Percentiles rank a stretch among this genome's conserved stretches.
These are phyloP conservation scores for Urtica urens DNA, from an alignment of 306 rosid genomes.

Conservation along the genomic window DNA sequence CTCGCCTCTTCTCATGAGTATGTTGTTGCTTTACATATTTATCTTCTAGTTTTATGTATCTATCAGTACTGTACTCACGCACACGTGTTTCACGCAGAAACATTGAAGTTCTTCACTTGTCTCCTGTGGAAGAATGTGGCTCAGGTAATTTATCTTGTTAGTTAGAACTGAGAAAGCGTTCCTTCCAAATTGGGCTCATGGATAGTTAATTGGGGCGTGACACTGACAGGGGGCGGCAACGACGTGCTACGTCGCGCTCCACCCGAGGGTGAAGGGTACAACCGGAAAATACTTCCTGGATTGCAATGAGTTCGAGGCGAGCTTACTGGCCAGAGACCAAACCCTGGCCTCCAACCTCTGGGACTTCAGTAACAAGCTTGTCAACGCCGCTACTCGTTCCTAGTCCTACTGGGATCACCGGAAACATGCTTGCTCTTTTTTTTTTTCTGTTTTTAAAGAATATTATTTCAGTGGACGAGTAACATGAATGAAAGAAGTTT, in stretches of 20 bases:
- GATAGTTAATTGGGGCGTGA: no score
- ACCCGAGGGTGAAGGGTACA: slow-evolving; percentile 62
- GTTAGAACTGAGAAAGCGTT: neutral
- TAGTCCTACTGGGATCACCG: no score
- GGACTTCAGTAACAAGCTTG: slow-evolving; percentile 74
- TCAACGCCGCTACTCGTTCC: slow-evolving; percentile 24
- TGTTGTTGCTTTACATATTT: no score
- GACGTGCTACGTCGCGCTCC: slow-evolving; percentile 69
- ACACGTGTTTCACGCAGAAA: slow-evolving; percentile 23
- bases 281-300: slow-evolving; percentile 61
- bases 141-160: slow-evolving; percentile 41
- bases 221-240: slow-evolving; percentile 97
- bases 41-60: no score
- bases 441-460: no score
- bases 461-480: no score
- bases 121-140: slow-evolving; percentile 73
- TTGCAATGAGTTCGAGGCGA: slow-evolving; percentile 58
- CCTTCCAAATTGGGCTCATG: neutral
- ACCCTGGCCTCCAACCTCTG: slow-evolving; percentile 46
- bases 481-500: no score
- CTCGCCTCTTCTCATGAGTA: slow-evolving; percentile 62
- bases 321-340: slow-evolving; percentile 36
- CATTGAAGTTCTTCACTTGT: slow-evolving; percentile 46
- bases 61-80: no score
- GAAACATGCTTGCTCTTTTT: no score